Evolutionary conservation across 1,284 basidiomycete species (phyloP).

Genomic region (Ceratobasidium sp.): DNA sequence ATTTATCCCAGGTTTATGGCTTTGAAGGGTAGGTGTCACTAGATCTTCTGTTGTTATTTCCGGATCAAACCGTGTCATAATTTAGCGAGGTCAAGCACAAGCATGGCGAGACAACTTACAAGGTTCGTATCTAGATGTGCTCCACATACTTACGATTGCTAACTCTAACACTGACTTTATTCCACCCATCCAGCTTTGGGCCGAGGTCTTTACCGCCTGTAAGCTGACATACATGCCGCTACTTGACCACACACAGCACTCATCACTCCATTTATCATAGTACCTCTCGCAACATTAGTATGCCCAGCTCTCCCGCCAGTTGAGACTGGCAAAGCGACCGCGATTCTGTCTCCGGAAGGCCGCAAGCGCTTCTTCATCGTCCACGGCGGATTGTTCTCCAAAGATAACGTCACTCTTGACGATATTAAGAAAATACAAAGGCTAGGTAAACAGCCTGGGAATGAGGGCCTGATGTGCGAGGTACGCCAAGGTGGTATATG

Average conservation of each 20-base stretch:
- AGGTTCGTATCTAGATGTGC: conserved; percentile 61
- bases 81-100: conserved; percentile 89
- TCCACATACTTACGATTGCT: not conserved
- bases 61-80: not conserved
- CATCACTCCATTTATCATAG: conserved; percentile 59
- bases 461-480: conserved; percentile 93
- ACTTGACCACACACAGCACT: no score
- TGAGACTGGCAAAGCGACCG: conserved; percentile 57
- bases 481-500: conserved; percentile 49
- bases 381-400: conserved; percentile 96
- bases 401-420: conserved; percentile 92
- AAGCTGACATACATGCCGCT: conserved; percentile 55
- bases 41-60: not conserved
- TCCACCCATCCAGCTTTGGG: conserved; percentile 77
- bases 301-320: conserved; percentile 57
- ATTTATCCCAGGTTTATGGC: conserved; percentile 78
- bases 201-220: conserved; percentile 91
- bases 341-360: conserved; percentile 87
- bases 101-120: conserved; percentile 91
- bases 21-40: conserved; percentile 76
- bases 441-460: conserved; percentile 91
- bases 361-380: conserved; percentile 94
- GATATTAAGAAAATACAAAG: conserved; percentile 91
- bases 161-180: conserved; percentile 6
- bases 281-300: conserved; percentile 91